Conservation (phyloP, 768 basidiomycete genomes). For the Leccinum boreale region DNA sequence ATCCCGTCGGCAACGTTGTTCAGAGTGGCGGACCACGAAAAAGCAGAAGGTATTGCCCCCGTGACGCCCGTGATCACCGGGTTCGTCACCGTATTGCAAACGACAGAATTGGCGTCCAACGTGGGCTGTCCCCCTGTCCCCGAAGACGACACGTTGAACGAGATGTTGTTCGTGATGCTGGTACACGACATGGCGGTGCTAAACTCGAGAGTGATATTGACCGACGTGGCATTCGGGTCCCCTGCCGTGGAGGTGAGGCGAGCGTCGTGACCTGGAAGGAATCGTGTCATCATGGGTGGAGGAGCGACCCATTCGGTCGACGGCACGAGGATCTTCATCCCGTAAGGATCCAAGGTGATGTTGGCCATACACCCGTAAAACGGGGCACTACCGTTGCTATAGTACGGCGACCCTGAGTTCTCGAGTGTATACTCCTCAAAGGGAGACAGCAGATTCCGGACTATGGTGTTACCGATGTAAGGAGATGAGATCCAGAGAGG, state of each 20-base stretch:
- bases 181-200: constrained; percentile 72
- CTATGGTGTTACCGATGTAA: constrained; percentile 52
- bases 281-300: constrained; percentile 72
- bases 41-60: constrained; percentile 56
- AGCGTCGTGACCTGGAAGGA: constrained; percentile 83
- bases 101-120: constrained; percentile 40
- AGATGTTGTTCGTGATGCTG: constrained; percentile 58
- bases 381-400: constrained; percentile 54
- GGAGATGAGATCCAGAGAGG: constrained; percentile 78
- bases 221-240: constrained; percentile 48
- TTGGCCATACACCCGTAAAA: constrained; percentile 70
- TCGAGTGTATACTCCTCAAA: constrained; percentile 75
- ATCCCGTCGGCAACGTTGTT: constrained; percentile 79
- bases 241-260: constrained; percentile 47
- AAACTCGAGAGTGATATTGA: constrained; percentile 77
- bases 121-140: constrained; percentile 56
- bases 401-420: constrained; percentile 63
- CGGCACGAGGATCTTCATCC: constrained; percentile 83
- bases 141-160: constrained; percentile 68
- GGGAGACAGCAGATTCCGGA: constrained; percentile 79
- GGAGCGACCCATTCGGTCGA: constrained; percentile 61
- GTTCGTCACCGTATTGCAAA: constrained; percentile 48
- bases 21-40: constrained; percentile 75
- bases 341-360: constrained; percentile 68
- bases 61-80: constrained; percentile 48